Base-by-base conservation (phyloP, 176 grass and related monocot species). In the Oryza glaberrima region DNA sequence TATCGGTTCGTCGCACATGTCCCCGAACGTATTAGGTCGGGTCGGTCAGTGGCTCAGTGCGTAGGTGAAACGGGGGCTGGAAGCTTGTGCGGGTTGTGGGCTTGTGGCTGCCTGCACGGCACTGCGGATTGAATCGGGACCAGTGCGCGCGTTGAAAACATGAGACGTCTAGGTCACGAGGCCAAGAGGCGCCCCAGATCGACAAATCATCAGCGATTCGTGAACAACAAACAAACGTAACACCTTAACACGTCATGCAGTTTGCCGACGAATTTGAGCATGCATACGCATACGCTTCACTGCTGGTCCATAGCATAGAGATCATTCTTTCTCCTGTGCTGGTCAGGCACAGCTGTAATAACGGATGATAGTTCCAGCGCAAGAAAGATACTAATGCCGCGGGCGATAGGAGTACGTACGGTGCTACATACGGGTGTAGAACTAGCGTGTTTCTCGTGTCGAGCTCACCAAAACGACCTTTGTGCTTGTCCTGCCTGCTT, bases 81-180 rank as follows among this genome's bases (percentile, higher is more conserved):
- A 45, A 32, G 80, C 48, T 73, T 38, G 48, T 38, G 48, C 26
- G 52, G 19, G 1, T 3, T 38, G 48, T 17, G 52, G 19, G 1
- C 0, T 12, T 61, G 20, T 61, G 20, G 20, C 14, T 6, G 49
- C 49, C 19, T 9, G 35, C 9, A 26, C 40, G 19, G 56, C 70
- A 11, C 11, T 30, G 47, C 79, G 43, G 13, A 10, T 4, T 77
- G 75, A 63, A 63, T 23, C 35, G 49, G 44, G 49, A 85, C 36
- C 83, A 41, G 47, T 20, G 73, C 67, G 9, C 48, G 74, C 74
- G 65, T 70, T 69, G 65, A 44, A 41, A 58, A 25, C 64, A 1
- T 68, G n/a, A 46, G 28, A 28, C n/a, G 61, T 54, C 19, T 25
- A 8, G 72, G 38, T 46, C 63, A 56, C 58, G 58, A 63, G n/a